Conservation (phyloP, 208 protist species). For the Trypanosoma brucei region DNA sequence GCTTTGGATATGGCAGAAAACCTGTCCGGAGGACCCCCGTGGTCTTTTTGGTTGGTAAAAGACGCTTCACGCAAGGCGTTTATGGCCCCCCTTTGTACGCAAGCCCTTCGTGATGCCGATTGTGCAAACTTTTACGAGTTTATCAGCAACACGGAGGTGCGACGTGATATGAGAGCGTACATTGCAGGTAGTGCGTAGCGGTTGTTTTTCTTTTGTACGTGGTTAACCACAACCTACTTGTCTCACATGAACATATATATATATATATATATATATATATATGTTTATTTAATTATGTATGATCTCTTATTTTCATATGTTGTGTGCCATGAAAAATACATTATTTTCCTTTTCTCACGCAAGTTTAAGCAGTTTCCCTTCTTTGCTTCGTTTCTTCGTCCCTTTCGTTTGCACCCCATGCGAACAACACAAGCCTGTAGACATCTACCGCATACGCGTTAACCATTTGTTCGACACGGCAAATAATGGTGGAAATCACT, state of each 20-base stretch:
- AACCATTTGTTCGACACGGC: too few relatives aligned
- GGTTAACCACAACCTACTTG: too few relatives aligned
- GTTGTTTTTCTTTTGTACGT: slow-evolving; percentile 1
- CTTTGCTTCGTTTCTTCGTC: too few relatives aligned
- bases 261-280: too few relatives aligned
- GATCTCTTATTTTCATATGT: too few relatives aligned
- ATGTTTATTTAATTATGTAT: too few relatives aligned
- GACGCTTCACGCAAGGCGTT: slow-evolving; percentile 38
- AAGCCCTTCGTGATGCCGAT: slow-evolving; percentile 47
- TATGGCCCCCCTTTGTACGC: slow-evolving; percentile 48
- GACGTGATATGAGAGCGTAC: slow-evolving; percentile 18
- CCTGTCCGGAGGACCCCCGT: slow-evolving; percentile 39
- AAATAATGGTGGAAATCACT: slow-evolving; percentile 3
- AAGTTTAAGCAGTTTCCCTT: too few relatives aligned
- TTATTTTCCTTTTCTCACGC: neutral
- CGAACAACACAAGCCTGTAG: too few relatives aligned
- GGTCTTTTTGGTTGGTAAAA: slow-evolving; percentile 68
- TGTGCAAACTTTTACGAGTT: slow-evolving; percentile 51
- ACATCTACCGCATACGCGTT: too few relatives aligned
- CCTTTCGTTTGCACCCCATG: too few relatives aligned
- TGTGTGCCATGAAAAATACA: neutral
- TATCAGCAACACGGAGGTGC: slow-evolving; percentile 44
- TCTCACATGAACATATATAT: too few relatives aligned
- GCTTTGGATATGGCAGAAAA: slow-evolving; percentile 58
- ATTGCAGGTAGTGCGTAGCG: neutral